Base-by-base conservation (phyloP, 768 basidiomycete species). In the Amanita polypyramis region DNA sequence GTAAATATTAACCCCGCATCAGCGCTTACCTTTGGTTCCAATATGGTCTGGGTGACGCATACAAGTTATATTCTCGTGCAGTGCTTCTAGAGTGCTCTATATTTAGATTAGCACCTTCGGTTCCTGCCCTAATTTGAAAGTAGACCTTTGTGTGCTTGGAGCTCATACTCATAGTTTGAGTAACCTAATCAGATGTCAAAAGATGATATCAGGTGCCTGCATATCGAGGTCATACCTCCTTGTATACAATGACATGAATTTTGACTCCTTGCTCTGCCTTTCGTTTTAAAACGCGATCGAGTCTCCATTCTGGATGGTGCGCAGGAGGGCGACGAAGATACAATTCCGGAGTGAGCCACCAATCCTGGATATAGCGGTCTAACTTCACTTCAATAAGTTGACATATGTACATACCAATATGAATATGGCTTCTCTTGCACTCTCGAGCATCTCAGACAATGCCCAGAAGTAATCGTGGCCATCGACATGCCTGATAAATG, bases 401-500 rank as follows among this genome's bases (percentile, higher is more conserved):
- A n/a, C 8, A 2, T 3, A 29, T 8, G 15, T 33, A 32, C 29
- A 20, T 10, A 84, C 93, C 53, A 87, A 56, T 54, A 98, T 96
- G 63, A 90, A 94, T 58, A 98, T 96, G 25, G 65, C 78, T 58
- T 95, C 86, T 50, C 74, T 75, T 2, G 89, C 88, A 29, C 68
- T 76, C 40, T 87, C 85, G n/a, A 97, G 72, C 65, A 94, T 72
- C 65, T 95, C 91, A 1, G 89, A 90, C 30, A 96, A 61, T 0
- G 95, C 94, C 77, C 85, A 97, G 76, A 97, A 87, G 62, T 95
- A 98, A 66, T 98, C 94, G 49, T 96, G 90, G 0, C 95, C 95
- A 56, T 95, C 94, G 40, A 95, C 75, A 60, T 93, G 91, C 82
- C 84, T 66, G 37, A 12, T 1, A 43, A 19, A 14, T 10, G 34